A percentile compares a stretch with the other conserved stretches of the same genome.
Conservation (phyloP, 1,139 yeast genomes). For the Yamadazyma spencermartinsiae region DNA sequence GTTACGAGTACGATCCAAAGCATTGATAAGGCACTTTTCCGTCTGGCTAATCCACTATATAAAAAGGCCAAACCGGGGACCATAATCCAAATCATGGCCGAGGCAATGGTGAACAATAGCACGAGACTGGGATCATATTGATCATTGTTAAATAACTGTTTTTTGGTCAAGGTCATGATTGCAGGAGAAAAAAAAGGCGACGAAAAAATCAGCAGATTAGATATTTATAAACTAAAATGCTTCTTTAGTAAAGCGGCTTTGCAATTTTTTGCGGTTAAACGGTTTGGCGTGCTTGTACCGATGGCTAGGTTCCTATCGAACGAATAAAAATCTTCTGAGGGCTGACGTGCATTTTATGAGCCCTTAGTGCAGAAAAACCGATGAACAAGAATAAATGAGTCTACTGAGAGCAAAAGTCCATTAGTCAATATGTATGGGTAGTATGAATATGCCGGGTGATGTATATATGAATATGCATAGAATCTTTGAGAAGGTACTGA, state of each 20-base stretch:
- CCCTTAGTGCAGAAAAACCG: too few relatives aligned
- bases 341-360: too few relatives aligned
- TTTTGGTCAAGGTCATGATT: conserved; percentile 12
- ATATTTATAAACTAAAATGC: neutral
- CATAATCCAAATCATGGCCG: conserved; percentile 87
- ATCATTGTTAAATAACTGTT: conserved; percentile 40
- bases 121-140: conserved; percentile 46
- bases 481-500: too few relatives aligned
- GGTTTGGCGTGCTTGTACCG: neutral
- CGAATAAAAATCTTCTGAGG: conserved; percentile 1
- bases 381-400: neutral
- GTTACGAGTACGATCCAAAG: conserved; percentile 81
- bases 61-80: conserved; percentile 92
- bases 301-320: neutral
- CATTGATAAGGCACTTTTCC: conserved; percentile 88
- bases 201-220: neutral
- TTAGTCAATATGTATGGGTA: too few relatives aligned
- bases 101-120: conserved; percentile 50
- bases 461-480: too few relatives aligned
- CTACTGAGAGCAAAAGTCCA: too few relatives aligned
- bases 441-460: too few relatives aligned
- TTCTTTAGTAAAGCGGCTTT: too few relatives aligned
- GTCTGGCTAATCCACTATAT: conserved; percentile 88
- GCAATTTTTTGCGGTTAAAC: neutral
- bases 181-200: neutral